phyloP scores from a whole-genome alignment of 257 asterid genomes.

The Osmanthus fragrans region DNA sequence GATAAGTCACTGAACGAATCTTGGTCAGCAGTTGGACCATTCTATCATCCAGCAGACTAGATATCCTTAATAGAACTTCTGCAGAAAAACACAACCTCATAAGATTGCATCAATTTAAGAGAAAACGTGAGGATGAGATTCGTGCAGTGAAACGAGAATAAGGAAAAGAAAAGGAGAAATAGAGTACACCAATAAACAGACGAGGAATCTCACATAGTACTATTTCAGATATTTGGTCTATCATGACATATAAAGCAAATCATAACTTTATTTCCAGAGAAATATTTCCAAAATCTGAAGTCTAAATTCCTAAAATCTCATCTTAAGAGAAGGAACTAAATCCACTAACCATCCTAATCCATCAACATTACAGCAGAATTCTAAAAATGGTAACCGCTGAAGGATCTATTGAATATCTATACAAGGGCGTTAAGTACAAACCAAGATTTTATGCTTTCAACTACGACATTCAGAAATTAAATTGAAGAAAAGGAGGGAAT shows the following conservation, averaged over 20 bases:
- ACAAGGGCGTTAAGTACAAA: not conserved
- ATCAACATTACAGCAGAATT: not conserved
- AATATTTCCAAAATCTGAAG: not conserved
- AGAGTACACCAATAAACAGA: not conserved
- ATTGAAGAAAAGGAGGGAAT: not conserved
- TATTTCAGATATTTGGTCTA: too few relatives aligned
- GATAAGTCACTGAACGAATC: conserved; percentile 11
- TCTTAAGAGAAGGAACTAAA: not conserved
- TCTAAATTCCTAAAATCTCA: not conserved
- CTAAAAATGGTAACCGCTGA: not conserved
- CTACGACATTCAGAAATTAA: not conserved
- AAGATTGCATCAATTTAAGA: not conserved
- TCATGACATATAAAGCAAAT: not conserved
- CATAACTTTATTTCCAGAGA: not conserved
- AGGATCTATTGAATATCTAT: not conserved
- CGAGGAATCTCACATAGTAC: too few relatives aligned
- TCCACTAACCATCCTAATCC: not conserved
- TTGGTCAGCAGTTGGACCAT: conserved; percentile 10
- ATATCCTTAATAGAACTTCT: conserved; percentile 10
- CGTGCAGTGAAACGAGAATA: not conserved
- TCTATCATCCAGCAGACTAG: conserved; percentile 3
- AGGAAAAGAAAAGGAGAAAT: not conserved
- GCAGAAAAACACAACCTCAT: conserved; percentile 1
- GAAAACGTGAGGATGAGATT: not conserved
- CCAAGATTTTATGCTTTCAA: not conserved